Evolutionary conservation across 2,329 filamentous ascomycete species (phyloP), one percentile per base, ranked within the genome.

Genomic region (Fusarium agapanthi): DNA sequence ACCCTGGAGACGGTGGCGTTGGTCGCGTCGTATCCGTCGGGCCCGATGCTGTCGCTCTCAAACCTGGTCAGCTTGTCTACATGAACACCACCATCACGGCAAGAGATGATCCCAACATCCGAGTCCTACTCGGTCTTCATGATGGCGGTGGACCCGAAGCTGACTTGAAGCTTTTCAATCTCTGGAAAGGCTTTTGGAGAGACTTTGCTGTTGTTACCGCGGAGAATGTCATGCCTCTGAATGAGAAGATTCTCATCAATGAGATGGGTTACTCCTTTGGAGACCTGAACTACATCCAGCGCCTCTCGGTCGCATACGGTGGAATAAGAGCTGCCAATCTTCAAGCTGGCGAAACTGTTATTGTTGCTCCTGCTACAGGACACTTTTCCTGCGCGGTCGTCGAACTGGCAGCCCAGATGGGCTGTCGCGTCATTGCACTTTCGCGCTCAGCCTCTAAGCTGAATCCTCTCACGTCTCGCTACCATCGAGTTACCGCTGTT

Each of bases 311-410:
- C 11, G 72, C 69, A 6, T 71, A 75, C 9, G 69, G 72, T 0
- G 62, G 72, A 9, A n/a, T 75, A 10, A 62, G 22, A 3, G 50
- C 69, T 3, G 62, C 72, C 3, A 18, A 32, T 4, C 47, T 75
- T 6, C 57, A 26, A 11, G 34, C 54, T 2, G 72, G 72, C 2
- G 65, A 74, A 2, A 73, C 72, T 1, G 59, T 74, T 4, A 65
- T 74, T 22, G 69, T 63, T 2, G 72, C 71, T 1, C 69, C 72
- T 4, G 72, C 72, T 1, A 75, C 72, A 2, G 73, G 74, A 0
- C 69, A 76, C 12, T 76, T 71, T 20, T 76, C 73, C 0, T 72
- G 74, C 1, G 69, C 71, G 0, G 66, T 73, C 1, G 66, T 63
- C 3, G 73, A 76, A 15, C 0, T 73, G 1, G 71, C 64, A 5